phyloP scores from a whole-genome alignment of 495 filamentous ascomycete genomes.

The Cenococcum geophilum region DNA sequence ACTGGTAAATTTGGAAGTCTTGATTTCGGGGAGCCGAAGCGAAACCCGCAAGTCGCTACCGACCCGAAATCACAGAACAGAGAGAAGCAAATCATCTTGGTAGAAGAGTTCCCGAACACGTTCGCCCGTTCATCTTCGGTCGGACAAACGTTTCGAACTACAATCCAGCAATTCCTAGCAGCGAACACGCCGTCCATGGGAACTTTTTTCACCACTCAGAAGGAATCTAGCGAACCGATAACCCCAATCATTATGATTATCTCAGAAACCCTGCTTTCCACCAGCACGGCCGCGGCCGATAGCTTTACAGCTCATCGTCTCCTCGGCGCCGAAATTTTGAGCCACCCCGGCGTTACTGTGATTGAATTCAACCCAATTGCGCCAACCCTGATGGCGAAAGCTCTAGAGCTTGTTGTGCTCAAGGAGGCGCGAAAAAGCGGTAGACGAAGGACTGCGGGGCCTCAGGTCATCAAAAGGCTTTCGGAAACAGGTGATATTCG shows the following conservation, averaged over 20 bases:
- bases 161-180: conserved; percentile 68
- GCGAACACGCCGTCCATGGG: conserved; percentile 47
- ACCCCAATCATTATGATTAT: conserved; percentile 83
- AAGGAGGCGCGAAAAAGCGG: conserved; percentile 73
- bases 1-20: conserved; percentile 74
- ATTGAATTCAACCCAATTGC: conserved; percentile 93
- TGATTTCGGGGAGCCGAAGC: conserved; percentile 42
- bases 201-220: conserved; percentile 31
- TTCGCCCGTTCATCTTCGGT: conserved; percentile 60
- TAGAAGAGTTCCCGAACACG: conserved; percentile 93
- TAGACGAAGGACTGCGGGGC: conserved; percentile 60
- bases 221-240: conserved; percentile 36
- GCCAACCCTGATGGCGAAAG: conserved; percentile 76
- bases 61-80: conserved; percentile 18
- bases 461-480: conserved; percentile 63
- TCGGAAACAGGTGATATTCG: conserved; percentile 85
- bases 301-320: conserved; percentile 86
- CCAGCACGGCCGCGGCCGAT: conserved; percentile 67
- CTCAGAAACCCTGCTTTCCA: conserved; percentile 76
- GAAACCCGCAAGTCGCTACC: conserved; percentile 30
- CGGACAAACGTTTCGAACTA: conserved; percentile 66
- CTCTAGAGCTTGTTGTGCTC: conserved; percentile 66
- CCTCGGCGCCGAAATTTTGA: conserved; percentile 75
- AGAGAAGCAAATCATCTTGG: conserved; percentile 58
- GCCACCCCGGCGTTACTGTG: conserved; percentile 64